Base-by-base conservation (phyloP, 1,139 yeast species). In the Kurtzmaniella quercitrusa region DNA sequence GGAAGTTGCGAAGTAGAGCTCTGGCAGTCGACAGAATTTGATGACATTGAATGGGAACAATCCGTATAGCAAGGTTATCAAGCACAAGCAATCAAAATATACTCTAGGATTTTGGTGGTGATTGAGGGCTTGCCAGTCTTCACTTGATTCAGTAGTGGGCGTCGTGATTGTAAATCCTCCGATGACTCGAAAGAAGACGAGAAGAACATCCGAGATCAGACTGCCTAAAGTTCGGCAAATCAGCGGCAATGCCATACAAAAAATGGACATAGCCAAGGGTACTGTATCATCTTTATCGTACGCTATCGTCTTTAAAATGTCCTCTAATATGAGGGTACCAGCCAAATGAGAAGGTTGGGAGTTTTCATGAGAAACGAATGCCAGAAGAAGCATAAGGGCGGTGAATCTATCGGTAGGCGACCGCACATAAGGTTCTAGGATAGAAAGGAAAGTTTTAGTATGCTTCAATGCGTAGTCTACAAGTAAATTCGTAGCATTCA, bases 231-330 rank as follows among this genome's bases (percentile, higher is more conserved):
- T 59, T 24, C 62, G 60, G 44, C 75, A 67, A 1, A 79, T 57
- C 48, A 77, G 79, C 0, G 88, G 88, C 7, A 81, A 55, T 9
- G 76, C 46, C 83, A 82, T 79, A 6, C 75, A 69, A 41, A 81
- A 49, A 0, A 71, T 58, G 1, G 75, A 68, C 14, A 77, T 53
- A 2, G 76, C 68, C 7, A 74, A 60, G 25, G 69, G 63, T 15
- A 82, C 59, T 2, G 70, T 61, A 8, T 71, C 66, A 37, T 76
- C 66, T 15, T 63, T 58, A 52, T 82, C 89, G 37, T 62, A 62
- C 46, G 71, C 57, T 24, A 78, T 56, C 42, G 77, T 66, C 38
- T 63, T 59, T 40, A 77, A 55, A 5, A 82, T 48, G 38, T 62
- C 70, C n/a, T 56, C 56, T 46, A 76, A 68, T 21, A 81, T 52